Conservation (phyloP, 2,329 filamentous ascomycete genomes). For the Fusarium xyrophilum region DNA sequence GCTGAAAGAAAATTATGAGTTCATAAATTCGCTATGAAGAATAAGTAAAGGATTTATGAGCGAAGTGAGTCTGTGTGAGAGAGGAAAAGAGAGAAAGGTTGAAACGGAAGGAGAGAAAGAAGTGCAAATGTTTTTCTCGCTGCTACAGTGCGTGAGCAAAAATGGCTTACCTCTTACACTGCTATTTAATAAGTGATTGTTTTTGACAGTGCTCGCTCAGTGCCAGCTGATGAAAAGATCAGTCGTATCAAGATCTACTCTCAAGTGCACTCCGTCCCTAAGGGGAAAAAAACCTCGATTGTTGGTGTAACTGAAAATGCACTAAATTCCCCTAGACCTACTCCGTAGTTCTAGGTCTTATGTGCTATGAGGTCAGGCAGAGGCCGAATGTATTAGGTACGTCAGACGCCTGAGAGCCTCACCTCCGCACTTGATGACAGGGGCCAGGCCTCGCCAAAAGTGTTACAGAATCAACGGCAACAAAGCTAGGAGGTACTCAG, state of each 20-base stretch:
- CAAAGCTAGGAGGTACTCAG: slow-evolving; percentile 18
- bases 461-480: background rate
- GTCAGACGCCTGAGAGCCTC: background rate
- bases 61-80: slow-evolving; percentile 1
- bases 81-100: background rate
- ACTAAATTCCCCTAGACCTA: slow-evolving; percentile 3
- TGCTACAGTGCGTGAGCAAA: background rate
- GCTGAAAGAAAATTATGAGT: background rate
- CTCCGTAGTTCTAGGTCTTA: background rate
- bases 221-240: slow-evolving; percentile 5
- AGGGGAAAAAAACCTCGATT: slow-evolving; percentile 25
- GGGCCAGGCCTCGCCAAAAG: background rate
- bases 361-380: slow-evolving; percentile 15
- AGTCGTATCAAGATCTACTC: slow-evolving; percentile 1
- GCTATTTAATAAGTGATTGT: background rate
- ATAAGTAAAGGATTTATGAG: slow-evolving; percentile 5
- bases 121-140: background rate
- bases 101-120: background rate
- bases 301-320: slow-evolving; percentile 5
- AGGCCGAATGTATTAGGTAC: background rate
- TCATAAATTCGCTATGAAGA: background rate
- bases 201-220: background rate
- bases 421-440: background rate
- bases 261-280: background rate
- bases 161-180: background rate